These are phyloP conservation scores for Nicotiana paniculata DNA, from an alignment of 257 asterid genomes.

Conservation along the genomic window DNA sequence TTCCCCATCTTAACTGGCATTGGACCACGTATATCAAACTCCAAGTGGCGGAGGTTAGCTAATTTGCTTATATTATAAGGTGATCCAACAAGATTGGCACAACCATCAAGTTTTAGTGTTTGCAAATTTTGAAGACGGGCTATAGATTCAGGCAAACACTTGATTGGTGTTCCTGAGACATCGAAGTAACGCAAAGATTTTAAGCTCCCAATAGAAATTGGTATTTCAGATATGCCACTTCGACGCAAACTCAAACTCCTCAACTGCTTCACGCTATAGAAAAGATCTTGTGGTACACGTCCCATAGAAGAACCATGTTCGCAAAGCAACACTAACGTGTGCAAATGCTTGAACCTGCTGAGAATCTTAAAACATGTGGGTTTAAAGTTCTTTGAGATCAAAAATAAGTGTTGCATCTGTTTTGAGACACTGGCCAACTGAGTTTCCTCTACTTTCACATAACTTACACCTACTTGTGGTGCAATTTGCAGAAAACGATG, in stretches of 20 bases:
- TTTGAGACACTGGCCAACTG: constrained; percentile 9
- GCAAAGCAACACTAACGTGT: constrained; percentile 15
- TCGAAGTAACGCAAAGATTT: constrained; percentile 32
- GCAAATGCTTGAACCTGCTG: constrained; percentile 24
- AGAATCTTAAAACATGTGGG: constrained; percentile 13
- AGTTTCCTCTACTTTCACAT: constrained; percentile 5
- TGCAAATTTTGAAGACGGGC: constrained; percentile 22
- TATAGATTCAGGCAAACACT: constrained; percentile 22
- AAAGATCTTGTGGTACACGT: constrained; percentile 18
- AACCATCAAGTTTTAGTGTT: constrained; percentile 34
- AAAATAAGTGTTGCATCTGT: constrained; percentile 18
- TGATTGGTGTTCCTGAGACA: constrained; percentile 32
- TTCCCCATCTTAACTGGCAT: constrained; percentile 43
- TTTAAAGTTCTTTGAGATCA: constrained; percentile 21
- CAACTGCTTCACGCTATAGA: constrained; percentile 23
- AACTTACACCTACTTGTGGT: background rate
- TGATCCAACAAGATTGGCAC: constrained; percentile 17
- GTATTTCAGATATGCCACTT: constrained; percentile 29
- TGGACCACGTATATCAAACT: constrained; percentile 28
- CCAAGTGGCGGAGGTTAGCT: constrained; percentile 34
- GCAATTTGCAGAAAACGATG: background rate
- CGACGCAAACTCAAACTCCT: constrained; percentile 33
- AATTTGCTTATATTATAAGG: constrained; percentile 28
- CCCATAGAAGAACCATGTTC: background rate
- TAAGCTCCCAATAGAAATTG: constrained; percentile 27